Evolutionary conservation across 352 stramenopile species (phyloP), one percentile per base, ranked within the genome.

Genomic region (Pythium aristosporum): DNA sequence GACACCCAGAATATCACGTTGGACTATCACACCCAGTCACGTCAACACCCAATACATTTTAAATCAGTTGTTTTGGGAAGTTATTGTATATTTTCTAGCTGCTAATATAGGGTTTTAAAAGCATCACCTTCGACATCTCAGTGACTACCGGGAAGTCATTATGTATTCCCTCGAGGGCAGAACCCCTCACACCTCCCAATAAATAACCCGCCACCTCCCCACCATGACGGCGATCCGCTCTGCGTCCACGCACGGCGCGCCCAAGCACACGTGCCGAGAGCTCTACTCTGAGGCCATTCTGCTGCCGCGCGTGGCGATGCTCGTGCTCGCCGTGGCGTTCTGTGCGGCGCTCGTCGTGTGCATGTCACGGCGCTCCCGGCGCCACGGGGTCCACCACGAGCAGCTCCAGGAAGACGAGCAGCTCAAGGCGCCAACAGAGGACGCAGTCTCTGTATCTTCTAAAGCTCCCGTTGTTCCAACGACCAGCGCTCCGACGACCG

Each of bases 231-330:
- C 34, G 8, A 39, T 39, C 1, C 34, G 34, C 3, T 15, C 34
- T 15, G 34, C 34, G 34, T 39, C 34, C 20, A 23, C 37, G 47
- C 47, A 15, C 47, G 47, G 11, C 47, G 25, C 46, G 13, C 8
- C 44, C 44, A 23, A 32, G 52, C 20, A 12, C 13, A 18, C 32
- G 6, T 60, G 53, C 25, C 37, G 53, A 11, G 77, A 85, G 25
- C 51, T 82, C 25, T 85, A 85, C 60, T 63, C 68, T 10, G 70
- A 82, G 49, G 43, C 50, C 2, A 60, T 85, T 23, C 68, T 85
- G 59, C 68, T 82, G 20, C 74, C 74, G 23, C 74, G 77, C 10
- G 69, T 85, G 10, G 68, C 59, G 18, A 61, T 85, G 25, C 58
- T 79, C 2, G 72, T 71, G 36, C 15, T 76, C 12, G 39, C 76